Evolutionary conservation across 2,329 filamentous ascomycete species (phyloP).

Genomic region (Colletotrichum sp.): DNA sequence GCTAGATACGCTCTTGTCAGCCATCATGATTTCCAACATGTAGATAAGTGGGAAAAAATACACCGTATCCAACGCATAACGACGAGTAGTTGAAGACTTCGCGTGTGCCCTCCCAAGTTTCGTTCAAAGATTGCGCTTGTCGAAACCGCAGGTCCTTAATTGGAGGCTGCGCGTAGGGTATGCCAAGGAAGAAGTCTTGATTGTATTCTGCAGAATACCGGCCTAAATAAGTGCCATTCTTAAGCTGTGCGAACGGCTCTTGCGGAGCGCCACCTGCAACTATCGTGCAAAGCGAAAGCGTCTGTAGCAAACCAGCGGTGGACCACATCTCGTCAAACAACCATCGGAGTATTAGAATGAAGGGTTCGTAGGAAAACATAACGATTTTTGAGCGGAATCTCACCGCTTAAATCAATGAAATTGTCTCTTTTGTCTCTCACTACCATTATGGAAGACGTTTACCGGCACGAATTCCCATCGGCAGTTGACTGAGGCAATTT

Average conservation of each 20-base stretch:
- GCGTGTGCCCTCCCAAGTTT: background rate
- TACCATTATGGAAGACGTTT: background rate
- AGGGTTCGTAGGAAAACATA: background rate
- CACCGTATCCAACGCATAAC: background rate
- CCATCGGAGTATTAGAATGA: background rate
- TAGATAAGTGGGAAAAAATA: background rate
- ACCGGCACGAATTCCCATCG: background rate
- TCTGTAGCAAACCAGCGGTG: background rate
- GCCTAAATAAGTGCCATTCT: background rate
- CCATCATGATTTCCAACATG: background rate
- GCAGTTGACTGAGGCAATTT: background rate
- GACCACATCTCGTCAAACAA: background rate
- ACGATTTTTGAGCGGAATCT: fast-evolving
- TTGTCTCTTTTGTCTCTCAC: background rate
- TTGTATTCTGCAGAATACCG: background rate
- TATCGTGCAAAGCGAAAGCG: background rate
- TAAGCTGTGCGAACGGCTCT: background rate
- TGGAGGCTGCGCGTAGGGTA: background rate
- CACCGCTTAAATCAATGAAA: background rate
- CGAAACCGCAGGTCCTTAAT: background rate
- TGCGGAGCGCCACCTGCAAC: background rate
- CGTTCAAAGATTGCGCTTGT: background rate
- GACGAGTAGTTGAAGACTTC: background rate
- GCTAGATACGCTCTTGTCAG: background rate
- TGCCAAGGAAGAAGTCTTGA: background rate